A percentile compares a stretch with the other conserved stretches of the same genome.
Conservation (phyloP, 148 eudicot genomes). For the Rhododendron williamsianum region DNA sequence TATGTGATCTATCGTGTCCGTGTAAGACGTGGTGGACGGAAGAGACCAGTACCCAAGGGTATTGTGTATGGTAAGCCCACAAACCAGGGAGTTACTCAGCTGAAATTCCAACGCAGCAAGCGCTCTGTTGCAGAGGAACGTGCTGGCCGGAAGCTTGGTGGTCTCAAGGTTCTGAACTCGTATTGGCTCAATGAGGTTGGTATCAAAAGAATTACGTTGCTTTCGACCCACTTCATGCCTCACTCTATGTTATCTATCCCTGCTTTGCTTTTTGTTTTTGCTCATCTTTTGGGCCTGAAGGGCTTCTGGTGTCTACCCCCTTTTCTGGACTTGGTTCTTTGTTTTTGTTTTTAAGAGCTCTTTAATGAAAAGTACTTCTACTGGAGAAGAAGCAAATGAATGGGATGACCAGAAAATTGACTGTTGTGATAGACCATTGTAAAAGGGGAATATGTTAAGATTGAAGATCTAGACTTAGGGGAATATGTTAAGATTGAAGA, state of each 20-base stretch:
- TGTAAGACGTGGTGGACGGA: conserved; percentile 38
- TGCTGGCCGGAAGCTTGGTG: conserved; percentile 35
- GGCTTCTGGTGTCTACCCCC: background rate
- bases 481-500: background rate
- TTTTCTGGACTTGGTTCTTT: background rate
- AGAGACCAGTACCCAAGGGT: conserved; percentile 43
- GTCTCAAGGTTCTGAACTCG: conserved; percentile 41
- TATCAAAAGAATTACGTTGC: background rate
- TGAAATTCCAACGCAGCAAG: conserved; percentile 43
- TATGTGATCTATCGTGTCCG: conserved; percentile 35
- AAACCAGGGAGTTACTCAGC: conserved; percentile 39
- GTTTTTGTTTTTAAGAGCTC: background rate
- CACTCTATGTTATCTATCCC: background rate
- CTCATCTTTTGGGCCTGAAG: background rate
- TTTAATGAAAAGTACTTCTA: no score
- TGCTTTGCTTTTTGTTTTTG: background rate
- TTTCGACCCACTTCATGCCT: background rate
- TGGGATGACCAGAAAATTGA: background rate
- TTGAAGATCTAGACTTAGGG: background rate
- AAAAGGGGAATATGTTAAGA: background rate
- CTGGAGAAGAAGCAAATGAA: background rate
- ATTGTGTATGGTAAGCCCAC: conserved; percentile 41
- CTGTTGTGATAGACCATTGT: background rate
- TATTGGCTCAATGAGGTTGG: conserved; percentile 44
- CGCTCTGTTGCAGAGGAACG: conserved; percentile 44